These are phyloP conservation scores for Babesia microti DNA, from an alignment of 169 alveolate species.

Conservation along the genomic window DNA sequence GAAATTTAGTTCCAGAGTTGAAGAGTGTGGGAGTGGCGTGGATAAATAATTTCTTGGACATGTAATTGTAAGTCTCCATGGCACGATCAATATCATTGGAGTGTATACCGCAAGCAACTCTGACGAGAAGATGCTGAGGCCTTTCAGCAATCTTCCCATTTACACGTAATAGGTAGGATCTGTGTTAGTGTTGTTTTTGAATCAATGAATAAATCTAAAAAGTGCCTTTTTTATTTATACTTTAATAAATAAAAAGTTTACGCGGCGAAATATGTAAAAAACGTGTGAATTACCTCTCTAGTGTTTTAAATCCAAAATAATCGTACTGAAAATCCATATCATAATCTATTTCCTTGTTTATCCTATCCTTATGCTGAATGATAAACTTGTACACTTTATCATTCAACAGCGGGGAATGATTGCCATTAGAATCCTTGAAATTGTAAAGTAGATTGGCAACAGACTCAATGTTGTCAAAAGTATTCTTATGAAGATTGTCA, in stretches of 20 bases:
- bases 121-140: slow-evolving; percentile 96
- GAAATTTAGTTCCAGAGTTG: slow-evolving; percentile 91
- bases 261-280: background rate
- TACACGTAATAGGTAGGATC: slow-evolving; percentile 80
- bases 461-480: slow-evolving; percentile 73
- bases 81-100: slow-evolving; percentile 88
- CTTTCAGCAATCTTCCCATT: slow-evolving; percentile 87
- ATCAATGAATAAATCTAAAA: background rate
- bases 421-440: slow-evolving; percentile 74
- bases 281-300: slow-evolving; percentile 68
- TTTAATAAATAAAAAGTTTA: background rate
- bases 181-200: too few species aligned
- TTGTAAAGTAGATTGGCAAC: slow-evolving; percentile 60
- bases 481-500: slow-evolving; percentile 89
- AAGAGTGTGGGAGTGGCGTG: slow-evolving; percentile 99
- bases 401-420: slow-evolving; percentile 82
- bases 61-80: slow-evolving; percentile 81
- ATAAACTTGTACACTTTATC: slow-evolving; percentile 82
- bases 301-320: slow-evolving; percentile 94
- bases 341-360: slow-evolving; percentile 83
- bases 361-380: slow-evolving; percentile 63
- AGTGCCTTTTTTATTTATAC: background rate
- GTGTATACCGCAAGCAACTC: slow-evolving; percentile 95
- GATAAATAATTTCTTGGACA: slow-evolving; percentile 90
- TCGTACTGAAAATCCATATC: slow-evolving; percentile 89